phyloP scores from a whole-genome alignment of 495 filamentous ascomycete genomes.

The Baudoinia panamericana region DNA sequence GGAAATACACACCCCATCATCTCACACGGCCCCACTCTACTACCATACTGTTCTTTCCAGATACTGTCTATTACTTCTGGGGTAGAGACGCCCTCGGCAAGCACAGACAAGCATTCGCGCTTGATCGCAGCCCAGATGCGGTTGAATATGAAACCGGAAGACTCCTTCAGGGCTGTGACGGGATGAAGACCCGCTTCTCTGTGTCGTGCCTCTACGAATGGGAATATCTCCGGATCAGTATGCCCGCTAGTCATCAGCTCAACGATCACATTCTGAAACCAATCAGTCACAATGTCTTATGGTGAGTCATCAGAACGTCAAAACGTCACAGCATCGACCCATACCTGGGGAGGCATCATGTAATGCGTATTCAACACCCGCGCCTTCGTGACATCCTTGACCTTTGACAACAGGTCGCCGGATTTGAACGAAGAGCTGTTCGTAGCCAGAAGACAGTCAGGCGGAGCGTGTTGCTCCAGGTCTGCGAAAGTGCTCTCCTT shows the following conservation, averaged over 20 bases:
- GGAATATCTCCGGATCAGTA: constrained; percentile 36
- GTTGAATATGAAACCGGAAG: constrained; percentile 45
- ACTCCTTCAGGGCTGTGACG: constrained; percentile 33
- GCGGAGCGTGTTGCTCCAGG: constrained; percentile 32
- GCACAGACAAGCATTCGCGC: constrained; percentile 38
- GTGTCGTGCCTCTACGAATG: constrained; percentile 32
- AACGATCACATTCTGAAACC: constrained; percentile 21
- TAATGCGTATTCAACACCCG: constrained; percentile 41
- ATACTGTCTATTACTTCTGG: constrained; percentile 38
- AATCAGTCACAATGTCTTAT: too few relatives aligned
- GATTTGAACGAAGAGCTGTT: constrained; percentile 40
- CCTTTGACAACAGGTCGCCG: constrained; percentile 33
- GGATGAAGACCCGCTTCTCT: constrained; percentile 34
- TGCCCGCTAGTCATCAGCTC: constrained; percentile 44
- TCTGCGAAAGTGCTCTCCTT: constrained; percentile 39
- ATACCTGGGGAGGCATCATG: constrained; percentile 37
- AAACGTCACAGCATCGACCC: too few relatives aligned
- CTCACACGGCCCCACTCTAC: constrained; percentile 7
- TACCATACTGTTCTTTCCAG: constrained; percentile 33
- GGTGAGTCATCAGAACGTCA: too few relatives aligned
- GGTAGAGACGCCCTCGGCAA: constrained; percentile 37
- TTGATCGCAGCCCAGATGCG: constrained; percentile 47
- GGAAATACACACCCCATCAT: too few relatives aligned
- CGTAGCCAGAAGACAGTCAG: constrained; percentile 39
- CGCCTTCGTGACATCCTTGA: constrained; percentile 26